Evolutionary conservation across 2,329 filamentous ascomycete species (phyloP), one percentile per base, ranked within the genome.

Genomic region (Nectriaceae sp.): DNA sequence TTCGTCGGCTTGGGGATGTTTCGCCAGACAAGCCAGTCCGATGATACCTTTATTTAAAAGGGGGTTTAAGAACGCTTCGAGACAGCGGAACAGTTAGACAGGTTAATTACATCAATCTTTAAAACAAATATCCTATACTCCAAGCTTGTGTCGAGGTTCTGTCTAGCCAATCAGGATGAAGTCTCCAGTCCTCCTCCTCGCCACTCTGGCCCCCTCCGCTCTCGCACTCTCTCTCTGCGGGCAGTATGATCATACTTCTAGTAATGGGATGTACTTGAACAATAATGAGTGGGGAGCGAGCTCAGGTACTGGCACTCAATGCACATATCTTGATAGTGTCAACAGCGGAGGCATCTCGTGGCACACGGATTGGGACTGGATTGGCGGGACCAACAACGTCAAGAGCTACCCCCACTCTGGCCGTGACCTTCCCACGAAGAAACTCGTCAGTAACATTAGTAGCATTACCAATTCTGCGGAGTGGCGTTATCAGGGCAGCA

Each of bases 321-420:
- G 73, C 62, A 70, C 70, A 13, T 64, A 62, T 5, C 53, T 75
- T 11, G 66, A 71, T 49, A 67, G 64, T 21, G 53, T 64, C 36
- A 63, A 52, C 42, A 65, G 63, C 48, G 60, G 48, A 48, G 65
- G 53, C 5, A 61, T 75, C 37, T 53, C 66, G 33, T 76, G 72
- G 72, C 65, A 68, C 49, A 69, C 67, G 11, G 61, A 60, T 13
- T 76, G 69, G 70, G 61, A 60, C 22, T 75, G 73, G 73, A 56
- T 63, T 19, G 72, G 72, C 42, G 63, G 62, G 4, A 46, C 54
- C 11, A 49, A 57, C 56, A 62, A 69, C 40, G 73, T 77, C 39
- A 76, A 76, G 63, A 71, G 69, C 38, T 76, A 67, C 49, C 68
- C 73, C 26, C 53, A 60, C 48, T 49, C 53, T 4, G 57, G 56